Evolutionary conservation across 2,329 filamentous ascomycete genomes (phyloP).

Genomic region (Ilyonectria sp.): DNA sequence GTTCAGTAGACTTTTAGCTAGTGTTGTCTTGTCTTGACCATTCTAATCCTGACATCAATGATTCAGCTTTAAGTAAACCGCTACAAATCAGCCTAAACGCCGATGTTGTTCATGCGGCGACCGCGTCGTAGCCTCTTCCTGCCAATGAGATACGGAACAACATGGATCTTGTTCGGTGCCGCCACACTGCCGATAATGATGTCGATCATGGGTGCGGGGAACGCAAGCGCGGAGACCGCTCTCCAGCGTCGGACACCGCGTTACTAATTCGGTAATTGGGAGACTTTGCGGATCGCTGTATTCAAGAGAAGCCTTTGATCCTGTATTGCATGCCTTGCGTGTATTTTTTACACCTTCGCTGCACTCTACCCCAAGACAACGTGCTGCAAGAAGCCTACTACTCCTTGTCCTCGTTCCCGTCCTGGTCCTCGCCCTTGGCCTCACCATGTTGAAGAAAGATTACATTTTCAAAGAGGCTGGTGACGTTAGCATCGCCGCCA

Average conservation of each 20-base stretch:
- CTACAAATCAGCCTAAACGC: not conserved
- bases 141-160: not conserved
- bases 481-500: not conserved
- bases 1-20: not conserved
- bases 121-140: not conserved
- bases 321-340: not conserved
- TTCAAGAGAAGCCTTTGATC: not conserved
- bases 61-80: not conserved
- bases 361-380: not conserved
- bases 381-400: not conserved
- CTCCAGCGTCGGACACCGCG: not conserved
- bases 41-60: not conserved
- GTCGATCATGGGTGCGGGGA: not conserved
- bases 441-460: constrained; percentile 6
- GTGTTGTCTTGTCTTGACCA: not conserved
- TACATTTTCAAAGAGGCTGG: not conserved
- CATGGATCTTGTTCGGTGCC: not conserved
- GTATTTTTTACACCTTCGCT: not conserved
- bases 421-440: not conserved
- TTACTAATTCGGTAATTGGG: not conserved
- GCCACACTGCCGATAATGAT: too few species aligned
- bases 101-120: not conserved
- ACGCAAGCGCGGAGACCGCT: not conserved
- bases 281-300: not conserved
- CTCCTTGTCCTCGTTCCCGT: not conserved